These are phyloP conservation scores for Senna tora DNA, from an alignment of 306 rosid species.

Conservation along the genomic window DNA sequence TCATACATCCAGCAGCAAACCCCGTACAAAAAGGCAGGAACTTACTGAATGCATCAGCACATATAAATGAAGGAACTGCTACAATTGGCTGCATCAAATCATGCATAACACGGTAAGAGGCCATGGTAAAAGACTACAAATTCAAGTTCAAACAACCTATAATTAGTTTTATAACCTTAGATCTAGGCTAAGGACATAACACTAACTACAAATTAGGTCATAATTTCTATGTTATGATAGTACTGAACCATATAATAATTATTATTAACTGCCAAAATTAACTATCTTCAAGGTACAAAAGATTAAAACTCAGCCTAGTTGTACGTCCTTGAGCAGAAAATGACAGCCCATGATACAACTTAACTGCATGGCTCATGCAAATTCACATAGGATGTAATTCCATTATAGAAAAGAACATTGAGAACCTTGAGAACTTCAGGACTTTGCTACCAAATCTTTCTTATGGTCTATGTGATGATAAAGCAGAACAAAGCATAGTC, in stretches of 20 bases:
- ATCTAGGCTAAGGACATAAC: conserved; percentile 21
- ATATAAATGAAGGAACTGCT: conserved; percentile 96
- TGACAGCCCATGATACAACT: conserved; percentile 23
- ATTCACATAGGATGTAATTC: conserved; percentile 12
- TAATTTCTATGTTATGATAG: not conserved
- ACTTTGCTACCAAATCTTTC: conserved; percentile 18
- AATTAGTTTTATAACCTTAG: conserved; percentile 5
- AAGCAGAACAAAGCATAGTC: not conserved
- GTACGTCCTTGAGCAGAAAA: not conserved
- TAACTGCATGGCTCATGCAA: conserved; percentile 16
- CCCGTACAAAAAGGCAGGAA: conserved; percentile 98
- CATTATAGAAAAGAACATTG: conserved; percentile 14
- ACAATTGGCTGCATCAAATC: conserved; percentile 89
- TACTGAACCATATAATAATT: conserved; percentile 2
- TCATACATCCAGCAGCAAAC: conserved; percentile 99
- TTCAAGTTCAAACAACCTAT: conserved; percentile 14
- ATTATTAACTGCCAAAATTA: not conserved
- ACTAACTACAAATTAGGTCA: not conserved
- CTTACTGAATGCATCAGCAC: conserved; percentile 97
- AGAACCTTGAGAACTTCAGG: conserved; percentile 20
- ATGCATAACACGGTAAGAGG: too few species aligned
- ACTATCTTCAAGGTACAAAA: not conserved
- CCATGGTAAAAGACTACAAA: conserved; percentile 20
- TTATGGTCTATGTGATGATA: conserved; percentile 11
- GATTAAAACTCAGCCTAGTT: not conserved